These are phyloP conservation scores for Teratosphaeria epicoccoides DNA, from an alignment of 2,329 filamentous ascomycete species.

Conservation along the genomic window DNA sequence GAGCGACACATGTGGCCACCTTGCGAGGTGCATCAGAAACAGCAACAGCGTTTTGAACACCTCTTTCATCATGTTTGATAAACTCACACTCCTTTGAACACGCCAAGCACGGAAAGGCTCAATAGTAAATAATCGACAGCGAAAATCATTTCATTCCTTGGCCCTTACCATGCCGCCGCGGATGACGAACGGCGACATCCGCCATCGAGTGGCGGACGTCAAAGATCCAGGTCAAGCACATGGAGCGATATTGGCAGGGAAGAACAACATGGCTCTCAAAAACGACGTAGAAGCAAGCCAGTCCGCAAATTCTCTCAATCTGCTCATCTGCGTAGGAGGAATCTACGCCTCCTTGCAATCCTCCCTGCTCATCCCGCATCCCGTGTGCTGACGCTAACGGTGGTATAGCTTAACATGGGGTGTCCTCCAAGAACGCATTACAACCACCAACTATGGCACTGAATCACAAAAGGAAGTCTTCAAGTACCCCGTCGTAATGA, in stretches of 20 bases:
- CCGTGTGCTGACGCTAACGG: not conserved
- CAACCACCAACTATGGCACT: slow-evolving; percentile 75
- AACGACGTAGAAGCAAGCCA: slow-evolving; percentile 10
- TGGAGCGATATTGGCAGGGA: slow-evolving; percentile 14
- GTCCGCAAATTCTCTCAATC: slow-evolving; percentile 43
- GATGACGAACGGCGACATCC: slow-evolving; percentile 18
- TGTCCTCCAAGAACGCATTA: slow-evolving; percentile 92
- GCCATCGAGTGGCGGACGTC: no score
- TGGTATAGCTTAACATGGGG: slow-evolving; percentile 71
- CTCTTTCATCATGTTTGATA: not conserved
- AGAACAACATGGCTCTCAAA: slow-evolving; percentile 16
- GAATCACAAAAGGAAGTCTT: slow-evolving; percentile 57
- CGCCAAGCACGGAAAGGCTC: not conserved
- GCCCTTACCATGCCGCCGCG: slow-evolving; percentile 2
- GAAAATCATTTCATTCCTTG: not conserved
- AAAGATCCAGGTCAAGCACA: slow-evolving; percentile 10
- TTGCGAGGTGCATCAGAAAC: not conserved
- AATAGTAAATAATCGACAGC: not conserved
- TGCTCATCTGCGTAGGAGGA: slow-evolving; percentile 78
- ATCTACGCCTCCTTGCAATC: slow-evolving; percentile 95
- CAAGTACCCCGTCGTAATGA: slow-evolving; percentile 88
- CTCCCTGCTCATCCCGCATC: not conserved
- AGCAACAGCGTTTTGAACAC: not conserved
- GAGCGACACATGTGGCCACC: no score
- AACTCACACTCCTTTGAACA: not conserved